These are phyloP conservation scores for Borealophlyctis nickersoniae DNA, from an alignment of 192 early-diverging fungal species.

Conservation along the genomic window DNA sequence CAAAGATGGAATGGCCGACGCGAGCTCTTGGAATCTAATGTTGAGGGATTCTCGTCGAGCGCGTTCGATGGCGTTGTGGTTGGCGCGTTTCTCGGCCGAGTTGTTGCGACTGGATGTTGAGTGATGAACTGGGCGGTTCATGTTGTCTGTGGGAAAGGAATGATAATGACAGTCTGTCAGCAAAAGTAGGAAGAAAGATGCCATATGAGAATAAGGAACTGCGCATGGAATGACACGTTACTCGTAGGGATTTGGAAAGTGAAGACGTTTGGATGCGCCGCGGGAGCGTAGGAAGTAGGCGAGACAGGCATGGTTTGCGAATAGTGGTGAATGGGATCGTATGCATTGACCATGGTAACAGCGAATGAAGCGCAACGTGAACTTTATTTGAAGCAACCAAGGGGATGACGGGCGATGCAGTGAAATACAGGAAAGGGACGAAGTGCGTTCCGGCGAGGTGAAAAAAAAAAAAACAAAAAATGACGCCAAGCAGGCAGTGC, in stretches of 20 bases:
- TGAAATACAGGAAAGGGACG: too few relatives aligned
- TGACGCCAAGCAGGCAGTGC: too few relatives aligned
- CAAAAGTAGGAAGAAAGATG: background rate
- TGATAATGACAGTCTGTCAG: too few relatives aligned
- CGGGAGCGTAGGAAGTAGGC: background rate
- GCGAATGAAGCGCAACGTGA: too few relatives aligned
- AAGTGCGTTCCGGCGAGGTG: too few relatives aligned
- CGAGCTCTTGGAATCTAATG: constrained; percentile 76
- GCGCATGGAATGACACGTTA: background rate
- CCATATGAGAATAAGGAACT: background rate
- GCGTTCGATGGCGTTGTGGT: constrained; percentile 78
- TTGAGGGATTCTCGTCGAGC: constrained; percentile 78
- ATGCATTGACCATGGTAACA: too few relatives aligned
- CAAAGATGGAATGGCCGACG: constrained; percentile 73
- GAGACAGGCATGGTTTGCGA: background rate
- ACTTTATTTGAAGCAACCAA: too few relatives aligned
- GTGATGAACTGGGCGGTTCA: background rate
- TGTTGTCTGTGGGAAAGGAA: too few relatives aligned
- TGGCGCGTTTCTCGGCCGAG: constrained; percentile 62
- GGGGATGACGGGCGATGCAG: too few relatives aligned
- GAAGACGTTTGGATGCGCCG: background rate
- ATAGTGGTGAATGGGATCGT: too few relatives aligned
- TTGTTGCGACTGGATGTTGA: background rate
- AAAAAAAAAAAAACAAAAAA: too few relatives aligned
- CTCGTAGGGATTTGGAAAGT: constrained; percentile 1